phyloP scores from a whole-genome alignment of 1,284 basidiomycete genomes.

The Naganishia cerealis region DNA sequence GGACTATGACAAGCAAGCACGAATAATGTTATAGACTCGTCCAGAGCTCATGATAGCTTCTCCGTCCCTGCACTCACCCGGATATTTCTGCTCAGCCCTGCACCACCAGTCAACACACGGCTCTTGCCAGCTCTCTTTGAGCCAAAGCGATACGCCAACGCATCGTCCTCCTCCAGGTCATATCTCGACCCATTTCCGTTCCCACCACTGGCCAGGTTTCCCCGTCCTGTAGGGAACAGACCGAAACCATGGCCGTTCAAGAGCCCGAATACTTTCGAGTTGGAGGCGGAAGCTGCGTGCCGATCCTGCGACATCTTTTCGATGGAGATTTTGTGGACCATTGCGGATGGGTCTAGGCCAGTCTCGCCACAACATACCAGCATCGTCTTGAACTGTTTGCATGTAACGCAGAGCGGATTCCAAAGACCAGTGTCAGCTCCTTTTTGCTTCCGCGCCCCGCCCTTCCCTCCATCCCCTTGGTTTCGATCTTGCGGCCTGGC shows the following conservation, averaged over 20 bases:
- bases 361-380: no score
- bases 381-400: no score
- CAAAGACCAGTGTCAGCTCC: no score
- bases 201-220: not conserved
- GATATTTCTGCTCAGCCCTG: not conserved
- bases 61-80: not conserved
- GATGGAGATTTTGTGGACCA: constrained; percentile 27
- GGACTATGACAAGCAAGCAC: not conserved
- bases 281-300: not conserved
- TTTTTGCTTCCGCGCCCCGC: no score
- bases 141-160: constrained; percentile 4
- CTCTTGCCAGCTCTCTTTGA: not conserved
- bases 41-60: not conserved
- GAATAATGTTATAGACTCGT: not conserved
- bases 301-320: constrained; percentile 23
- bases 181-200: not conserved
- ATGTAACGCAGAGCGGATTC: no score
- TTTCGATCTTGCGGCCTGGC: no score
- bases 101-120: constrained; percentile 4
- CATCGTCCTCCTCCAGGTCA: constrained; percentile 18
- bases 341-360: not conserved
- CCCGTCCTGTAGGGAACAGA: constrained; percentile 17
- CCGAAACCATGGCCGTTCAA: constrained; percentile 27
- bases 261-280: constrained; percentile 19
- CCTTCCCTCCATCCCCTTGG: no score